Percentiles rank a stretch among this genome's conserved stretches.
Evolutionary conservation across 306 rosid genomes (phyloP).

Genomic region (Glycine latifolia): DNA sequence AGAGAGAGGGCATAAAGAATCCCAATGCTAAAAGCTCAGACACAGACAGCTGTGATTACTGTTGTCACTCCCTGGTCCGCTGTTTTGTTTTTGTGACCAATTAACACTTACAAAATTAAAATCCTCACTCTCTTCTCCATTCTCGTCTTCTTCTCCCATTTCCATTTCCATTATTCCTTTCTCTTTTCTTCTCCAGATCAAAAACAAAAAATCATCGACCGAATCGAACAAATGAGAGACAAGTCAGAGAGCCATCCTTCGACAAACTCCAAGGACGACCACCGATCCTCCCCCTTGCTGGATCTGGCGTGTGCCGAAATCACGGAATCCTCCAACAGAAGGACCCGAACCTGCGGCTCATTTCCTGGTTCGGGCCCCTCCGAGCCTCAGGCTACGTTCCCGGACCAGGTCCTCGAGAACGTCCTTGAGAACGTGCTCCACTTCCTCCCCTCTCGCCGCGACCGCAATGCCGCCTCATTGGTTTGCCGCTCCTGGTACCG

Average conservation of each 20-base stretch:
- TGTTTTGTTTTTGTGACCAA: too few species aligned
- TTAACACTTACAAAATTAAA: too few species aligned
- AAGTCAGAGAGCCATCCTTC: constrained; percentile 42
- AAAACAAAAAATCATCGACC: not conserved
- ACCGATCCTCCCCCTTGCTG: constrained; percentile 60
- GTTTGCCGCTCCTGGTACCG: constrained; percentile 94
- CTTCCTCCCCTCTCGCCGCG: constrained; percentile 77
- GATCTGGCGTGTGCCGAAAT: constrained; percentile 64
- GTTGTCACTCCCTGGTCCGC: constrained; percentile 53
- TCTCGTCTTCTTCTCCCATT: not conserved
- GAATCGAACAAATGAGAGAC: constrained; percentile 51
- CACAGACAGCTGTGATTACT: constrained; percentile 67
- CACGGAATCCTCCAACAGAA: constrained; percentile 58
- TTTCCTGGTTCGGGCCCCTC: constrained; percentile 43
- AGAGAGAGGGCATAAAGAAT: constrained; percentile 66
- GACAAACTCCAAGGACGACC: constrained; percentile 73
- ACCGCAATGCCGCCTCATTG: constrained; percentile 96
- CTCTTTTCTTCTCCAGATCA: constrained; percentile 33
- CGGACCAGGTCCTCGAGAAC: constrained; percentile 88
- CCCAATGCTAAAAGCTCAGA: constrained; percentile 66
- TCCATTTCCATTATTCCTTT: not conserved
- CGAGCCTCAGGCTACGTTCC: constrained; percentile 54
- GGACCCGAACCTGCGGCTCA: constrained; percentile 57
- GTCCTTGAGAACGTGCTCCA: constrained; percentile 91
- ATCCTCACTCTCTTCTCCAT: not conserved